Conservation (phyloP, 177 flowering plant species). For the Vitis hybrid region DNA sequence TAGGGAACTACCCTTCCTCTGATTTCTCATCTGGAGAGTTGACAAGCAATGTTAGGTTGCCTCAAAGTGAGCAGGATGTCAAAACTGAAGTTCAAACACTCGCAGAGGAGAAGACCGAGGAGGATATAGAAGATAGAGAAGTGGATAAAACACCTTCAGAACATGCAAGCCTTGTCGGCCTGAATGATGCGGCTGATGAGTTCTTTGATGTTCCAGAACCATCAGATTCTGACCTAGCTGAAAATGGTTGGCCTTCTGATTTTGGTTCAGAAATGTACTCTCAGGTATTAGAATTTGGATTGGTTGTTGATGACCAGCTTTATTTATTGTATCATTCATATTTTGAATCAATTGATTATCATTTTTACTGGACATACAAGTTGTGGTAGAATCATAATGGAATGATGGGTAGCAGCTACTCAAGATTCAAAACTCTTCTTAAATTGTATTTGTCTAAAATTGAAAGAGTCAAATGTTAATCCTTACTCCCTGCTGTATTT, state of each 20-base stretch:
- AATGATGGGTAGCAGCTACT: neutral
- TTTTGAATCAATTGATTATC: neutral
- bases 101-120: conserved; percentile 11
- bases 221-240: conserved; percentile 45
- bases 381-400: neutral
- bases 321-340: neutral
- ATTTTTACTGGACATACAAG: neutral
- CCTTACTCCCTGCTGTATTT: neutral
- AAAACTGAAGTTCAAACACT: conserved; percentile 32
- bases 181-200: conserved; percentile 79
- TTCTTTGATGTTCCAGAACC: conserved; percentile 90
- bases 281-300: conserved; percentile 34
- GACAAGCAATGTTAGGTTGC: conserved; percentile 36
- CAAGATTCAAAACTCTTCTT: neutral
- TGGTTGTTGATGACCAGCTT: neutral
- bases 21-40: conserved; percentile 59
- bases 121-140: conserved; percentile 22
- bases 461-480: neutral
- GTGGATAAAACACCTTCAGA: conserved; percentile 29
- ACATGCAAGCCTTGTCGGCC: conserved; percentile 47
- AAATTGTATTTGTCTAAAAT: neutral
- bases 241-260: conserved; percentile 53
- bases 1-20: conserved; percentile 39
- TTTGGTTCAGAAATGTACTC: conserved; percentile 31
- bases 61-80: conserved; percentile 31